These are phyloP conservation scores for Pisolithus marmoratus DNA, from an alignment of 768 basidiomycete genomes.

Conservation along the genomic window DNA sequence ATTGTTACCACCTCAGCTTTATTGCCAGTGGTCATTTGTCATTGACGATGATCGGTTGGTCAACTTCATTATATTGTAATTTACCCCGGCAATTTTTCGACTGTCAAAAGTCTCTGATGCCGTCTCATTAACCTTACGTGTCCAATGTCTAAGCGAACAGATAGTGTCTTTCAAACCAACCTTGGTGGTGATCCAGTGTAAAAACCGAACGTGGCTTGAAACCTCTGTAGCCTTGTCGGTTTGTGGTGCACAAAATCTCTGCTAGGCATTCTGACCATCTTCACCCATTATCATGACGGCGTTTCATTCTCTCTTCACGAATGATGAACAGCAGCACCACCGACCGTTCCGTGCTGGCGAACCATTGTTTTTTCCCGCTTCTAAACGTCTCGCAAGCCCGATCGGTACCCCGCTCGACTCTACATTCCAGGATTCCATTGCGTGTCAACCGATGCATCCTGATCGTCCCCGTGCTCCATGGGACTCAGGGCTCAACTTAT, in stretches of 20 bases:
- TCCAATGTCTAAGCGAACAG: not conserved
- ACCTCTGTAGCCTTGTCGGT: not conserved
- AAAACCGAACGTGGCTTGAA: not conserved
- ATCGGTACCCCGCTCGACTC: constrained; percentile 14
- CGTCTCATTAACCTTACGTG: not conserved
- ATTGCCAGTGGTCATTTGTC: too few species aligned
- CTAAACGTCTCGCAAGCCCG: constrained; percentile 12
- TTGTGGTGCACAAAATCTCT: not conserved
- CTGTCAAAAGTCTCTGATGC: not conserved
- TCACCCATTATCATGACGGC: constrained; percentile 45
- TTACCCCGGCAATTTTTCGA: constrained; percentile 2
- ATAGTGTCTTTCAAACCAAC: too few species aligned
- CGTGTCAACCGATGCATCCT: constrained; percentile 40
- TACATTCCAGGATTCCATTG: constrained; percentile 33
- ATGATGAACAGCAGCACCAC: constrained; percentile 20
- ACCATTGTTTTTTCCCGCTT: constrained; percentile 13
- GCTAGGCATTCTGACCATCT: constrained; percentile 5
- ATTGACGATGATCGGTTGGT: too few species aligned
- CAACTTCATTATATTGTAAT: not conserved
- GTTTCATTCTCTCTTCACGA: constrained; percentile 43
- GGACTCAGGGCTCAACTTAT: constrained; percentile 24
- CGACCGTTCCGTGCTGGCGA: constrained; percentile 15
- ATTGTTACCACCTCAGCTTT: too few species aligned
- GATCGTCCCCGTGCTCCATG: constrained; percentile 28
- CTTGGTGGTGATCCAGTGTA: too few species aligned